Conservation (phyloP, 306 rosid genomes). For the Dalbergia cultrata region DNA sequence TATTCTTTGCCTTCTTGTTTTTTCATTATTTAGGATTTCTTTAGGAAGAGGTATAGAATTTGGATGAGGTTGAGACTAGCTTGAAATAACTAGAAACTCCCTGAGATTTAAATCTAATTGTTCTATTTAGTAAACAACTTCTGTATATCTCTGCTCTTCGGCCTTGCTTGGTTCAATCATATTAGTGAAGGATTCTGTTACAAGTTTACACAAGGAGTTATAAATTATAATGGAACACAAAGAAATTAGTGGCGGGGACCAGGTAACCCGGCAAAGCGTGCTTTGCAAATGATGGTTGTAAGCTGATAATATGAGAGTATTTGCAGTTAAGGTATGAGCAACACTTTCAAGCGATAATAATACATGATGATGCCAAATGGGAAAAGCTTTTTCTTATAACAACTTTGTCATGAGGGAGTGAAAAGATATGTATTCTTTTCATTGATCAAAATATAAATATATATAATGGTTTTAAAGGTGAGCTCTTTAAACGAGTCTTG, state of each 20-base stretch:
- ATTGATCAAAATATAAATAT: too few species aligned
- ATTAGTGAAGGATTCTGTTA: neutral
- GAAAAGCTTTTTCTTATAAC: neutral
- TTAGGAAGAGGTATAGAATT: neutral
- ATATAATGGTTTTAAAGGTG: too few species aligned
- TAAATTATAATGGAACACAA: neutral
- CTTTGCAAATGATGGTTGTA: neutral
- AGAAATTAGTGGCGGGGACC: neutral
- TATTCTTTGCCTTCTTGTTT: neutral
- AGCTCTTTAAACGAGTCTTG: too few species aligned
- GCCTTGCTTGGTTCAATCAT: neutral
- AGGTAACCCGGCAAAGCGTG: neutral
- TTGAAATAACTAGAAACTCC: neutral
- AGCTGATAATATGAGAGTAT: neutral
- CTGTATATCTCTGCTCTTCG: neutral
- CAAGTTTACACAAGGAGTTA: neutral
- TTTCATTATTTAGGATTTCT: neutral
- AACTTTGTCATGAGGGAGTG: too few species aligned
- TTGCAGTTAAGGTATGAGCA: neutral
- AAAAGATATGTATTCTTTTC: too few species aligned
- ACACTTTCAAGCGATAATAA: neutral
- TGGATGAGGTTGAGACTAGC: neutral
- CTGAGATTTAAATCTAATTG: neutral
- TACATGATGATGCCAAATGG: neutral
- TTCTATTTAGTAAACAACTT: neutral